These are phyloP conservation scores for Phyllosticta citribraziliensis DNA, from an alignment of 2,329 filamentous ascomycete species.

Conservation along the genomic window DNA sequence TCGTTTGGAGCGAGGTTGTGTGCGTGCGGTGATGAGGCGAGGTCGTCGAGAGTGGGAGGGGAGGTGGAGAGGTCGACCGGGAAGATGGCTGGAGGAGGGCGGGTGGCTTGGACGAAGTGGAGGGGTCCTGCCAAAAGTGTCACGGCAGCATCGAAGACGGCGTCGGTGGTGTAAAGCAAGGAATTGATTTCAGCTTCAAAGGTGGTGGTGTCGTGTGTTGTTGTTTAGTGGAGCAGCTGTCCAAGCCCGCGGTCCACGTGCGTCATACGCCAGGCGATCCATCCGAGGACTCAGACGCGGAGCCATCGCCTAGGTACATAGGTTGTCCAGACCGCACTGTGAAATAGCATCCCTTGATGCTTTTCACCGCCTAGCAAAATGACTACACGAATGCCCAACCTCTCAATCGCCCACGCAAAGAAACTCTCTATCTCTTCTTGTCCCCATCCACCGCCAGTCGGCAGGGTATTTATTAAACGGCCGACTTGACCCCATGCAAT, in stretches of 20 bases:
- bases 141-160: background rate
- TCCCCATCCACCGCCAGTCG: slow-evolving; percentile 2
- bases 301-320: background rate
- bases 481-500: slow-evolving; percentile 10
- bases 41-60: background rate
- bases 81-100: background rate
- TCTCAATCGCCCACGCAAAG: background rate
- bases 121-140: background rate
- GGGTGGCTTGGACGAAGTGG: background rate
- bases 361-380: background rate
- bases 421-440: background rate
- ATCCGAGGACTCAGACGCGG: background rate
- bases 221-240: background rate
- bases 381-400: background rate
- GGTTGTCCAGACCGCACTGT: background rate
- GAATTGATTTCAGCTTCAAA: background rate
- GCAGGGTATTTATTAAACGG: slow-evolving; percentile 11
- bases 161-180: background rate
- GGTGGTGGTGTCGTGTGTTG: background rate
- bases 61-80: background rate
- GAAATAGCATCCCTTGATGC: background rate
- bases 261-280: background rate
- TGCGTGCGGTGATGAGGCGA: background rate
- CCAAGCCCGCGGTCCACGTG: background rate
- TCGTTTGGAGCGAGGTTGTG: background rate